phyloP scores from a whole-genome alignment of 2,329 filamentous ascomycete species.

The Sordariomycetes sp. region DNA sequence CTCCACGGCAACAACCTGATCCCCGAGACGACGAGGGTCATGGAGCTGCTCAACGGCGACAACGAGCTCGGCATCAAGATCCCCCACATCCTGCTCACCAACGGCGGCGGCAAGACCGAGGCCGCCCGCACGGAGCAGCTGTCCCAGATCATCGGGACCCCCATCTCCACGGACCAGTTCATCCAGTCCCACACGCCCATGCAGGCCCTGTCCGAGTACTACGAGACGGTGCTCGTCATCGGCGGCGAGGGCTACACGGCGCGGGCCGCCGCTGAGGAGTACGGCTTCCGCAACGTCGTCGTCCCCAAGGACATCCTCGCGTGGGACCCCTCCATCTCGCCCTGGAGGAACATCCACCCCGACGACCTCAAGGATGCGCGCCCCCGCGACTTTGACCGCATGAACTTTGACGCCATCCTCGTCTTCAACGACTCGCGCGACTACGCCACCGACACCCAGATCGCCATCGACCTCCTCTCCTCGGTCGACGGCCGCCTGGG shows the following conservation, averaged over 20 bases:
- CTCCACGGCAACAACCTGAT: conserved; percentile 70
- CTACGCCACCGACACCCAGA: conserved; percentile 81
- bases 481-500: conserved; percentile 67
- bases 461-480: conserved; percentile 72
- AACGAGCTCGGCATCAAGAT: conserved; percentile 69
- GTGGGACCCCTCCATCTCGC: conserved; percentile 65
- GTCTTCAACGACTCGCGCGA: conserved; percentile 94
- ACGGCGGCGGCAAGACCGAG: conserved; percentile 92
- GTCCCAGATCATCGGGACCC: conserved; percentile 29
- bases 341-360: conserved; percentile 58
- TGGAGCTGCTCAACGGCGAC: conserved; percentile 59
- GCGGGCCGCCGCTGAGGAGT: conserved; percentile 14
- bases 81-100: conserved; percentile 89
- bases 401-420: conserved; percentile 82
- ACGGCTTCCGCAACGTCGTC: conserved; percentile 71
- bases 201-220: conserved; percentile 31
- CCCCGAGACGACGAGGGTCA: conserved; percentile 60
- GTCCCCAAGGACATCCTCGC: conserved; percentile 75
- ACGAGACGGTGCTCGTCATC: conserved; percentile 60
- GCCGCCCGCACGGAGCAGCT: conserved; percentile 79
- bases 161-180: conserved; percentile 38
- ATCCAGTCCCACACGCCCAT: conserved; percentile 69
- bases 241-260: conserved; percentile 57
- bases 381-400: conserved; percentile 45
- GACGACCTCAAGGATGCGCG: conserved; percentile 45